phyloP scores from a whole-genome alignment of 2,329 filamentous ascomycete species.

The Ascocoryne sarcoides region DNA sequence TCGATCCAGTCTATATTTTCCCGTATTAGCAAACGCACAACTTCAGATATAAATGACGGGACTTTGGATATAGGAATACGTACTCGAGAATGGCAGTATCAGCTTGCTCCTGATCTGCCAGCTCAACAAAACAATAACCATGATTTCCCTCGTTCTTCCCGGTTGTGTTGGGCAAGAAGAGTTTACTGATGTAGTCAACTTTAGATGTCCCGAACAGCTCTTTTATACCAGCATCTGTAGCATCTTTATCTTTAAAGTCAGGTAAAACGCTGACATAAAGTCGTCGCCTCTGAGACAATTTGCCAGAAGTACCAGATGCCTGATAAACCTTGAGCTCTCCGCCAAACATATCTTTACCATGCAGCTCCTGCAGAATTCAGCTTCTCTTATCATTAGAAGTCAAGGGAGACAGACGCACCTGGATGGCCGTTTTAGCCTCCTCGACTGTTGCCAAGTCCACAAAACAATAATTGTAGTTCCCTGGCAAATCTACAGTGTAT shows the following conservation, averaged over 20 bases:
- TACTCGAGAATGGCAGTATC: constrained; percentile 40
- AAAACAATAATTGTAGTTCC: constrained; percentile 56
- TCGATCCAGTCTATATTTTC: too few species aligned
- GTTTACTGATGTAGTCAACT: constrained; percentile 29
- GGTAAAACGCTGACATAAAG: constrained; percentile 43
- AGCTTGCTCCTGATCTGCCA: constrained; percentile 45
- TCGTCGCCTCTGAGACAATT: constrained; percentile 30
- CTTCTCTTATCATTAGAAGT: too few species aligned
- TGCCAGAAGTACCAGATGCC: constrained; percentile 13
- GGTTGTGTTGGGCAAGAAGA: constrained; percentile 48
- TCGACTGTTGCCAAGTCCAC: constrained; percentile 50
- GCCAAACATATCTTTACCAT: constrained; percentile 16
- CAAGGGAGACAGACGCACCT: too few species aligned
- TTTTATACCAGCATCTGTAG: constrained; percentile 37
- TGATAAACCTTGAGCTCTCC: constrained; percentile 16
- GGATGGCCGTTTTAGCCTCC: constrained; percentile 44
- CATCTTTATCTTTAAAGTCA: constrained; percentile 39
- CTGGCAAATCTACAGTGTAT: constrained; percentile 45
- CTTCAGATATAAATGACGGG: too few species aligned
- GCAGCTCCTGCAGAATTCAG: constrained; percentile 33
- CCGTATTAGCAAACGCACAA: too few species aligned
- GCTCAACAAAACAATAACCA: constrained; percentile 58
- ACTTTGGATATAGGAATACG: too few species aligned
- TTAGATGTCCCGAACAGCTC: constrained; percentile 39
- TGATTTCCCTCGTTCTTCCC: constrained; percentile 42